Conservation (phyloP, 116 monocot genomes). For the Zostera marina region DNA sequence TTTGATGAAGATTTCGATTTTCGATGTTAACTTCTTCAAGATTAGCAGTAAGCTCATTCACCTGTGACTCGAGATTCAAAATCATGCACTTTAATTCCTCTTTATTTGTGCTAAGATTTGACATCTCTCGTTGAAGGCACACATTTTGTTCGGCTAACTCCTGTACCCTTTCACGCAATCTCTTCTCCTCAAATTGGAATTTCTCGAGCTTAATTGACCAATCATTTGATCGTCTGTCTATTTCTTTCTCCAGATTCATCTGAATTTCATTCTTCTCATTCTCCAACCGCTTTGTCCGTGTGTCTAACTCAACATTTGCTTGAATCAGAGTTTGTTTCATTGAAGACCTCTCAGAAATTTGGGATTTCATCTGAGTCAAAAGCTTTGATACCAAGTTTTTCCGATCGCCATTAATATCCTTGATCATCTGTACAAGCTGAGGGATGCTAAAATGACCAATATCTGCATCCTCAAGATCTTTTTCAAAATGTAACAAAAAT, state of each 20-base stretch:
- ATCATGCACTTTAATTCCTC: conserved; percentile 14
- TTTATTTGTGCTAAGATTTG: conserved; percentile 34
- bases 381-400: conserved; percentile 47
- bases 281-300: conserved; percentile 61
- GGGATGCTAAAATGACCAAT: conserved; percentile 11
- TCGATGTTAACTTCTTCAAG: conserved; percentile 36
- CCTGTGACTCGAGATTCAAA: conserved; percentile 40
- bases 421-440: conserved; percentile 27
- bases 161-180: conserved; percentile 53
- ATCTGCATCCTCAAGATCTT: conserved; percentile 26
- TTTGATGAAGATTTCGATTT: conserved; percentile 33
- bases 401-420: conserved; percentile 28
- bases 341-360: conserved; percentile 49
- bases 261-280: conserved; percentile 77
- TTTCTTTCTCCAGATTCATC: conserved; percentile 52
- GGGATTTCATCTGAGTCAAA: conserved; percentile 35
- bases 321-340: conserved; percentile 29
- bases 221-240: conserved; percentile 66
- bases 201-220: conserved; percentile 62
- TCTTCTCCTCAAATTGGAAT: conserved; percentile 63
- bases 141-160: conserved; percentile 94
- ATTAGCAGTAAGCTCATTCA: conserved; percentile 28
- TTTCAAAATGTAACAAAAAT: conserved; percentile 10
- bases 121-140: conserved; percentile 52
- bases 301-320: conserved; percentile 42